Conservation (phyloP, 805 yeast species). For the Pichia nakasei region DNA sequence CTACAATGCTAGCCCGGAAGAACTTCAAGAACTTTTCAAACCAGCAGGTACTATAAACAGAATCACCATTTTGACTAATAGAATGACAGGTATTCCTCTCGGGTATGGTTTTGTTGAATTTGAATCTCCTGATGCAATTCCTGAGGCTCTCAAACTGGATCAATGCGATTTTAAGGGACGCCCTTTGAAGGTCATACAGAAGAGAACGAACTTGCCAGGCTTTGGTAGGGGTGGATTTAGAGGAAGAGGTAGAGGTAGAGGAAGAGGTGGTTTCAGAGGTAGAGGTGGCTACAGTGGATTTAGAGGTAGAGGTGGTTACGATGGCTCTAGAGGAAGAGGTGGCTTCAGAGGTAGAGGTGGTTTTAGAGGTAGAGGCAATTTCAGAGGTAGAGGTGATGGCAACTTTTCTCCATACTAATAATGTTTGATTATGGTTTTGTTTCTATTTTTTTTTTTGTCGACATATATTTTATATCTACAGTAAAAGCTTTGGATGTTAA, state of each 20-base stretch:
- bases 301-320: constrained; percentile 31
- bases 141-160: constrained; percentile 53
- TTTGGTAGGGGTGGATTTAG: constrained; percentile 34
- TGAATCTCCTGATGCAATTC: constrained; percentile 54
- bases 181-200: constrained; percentile 62
- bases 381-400: constrained; percentile 5
- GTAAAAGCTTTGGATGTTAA: too few species aligned
- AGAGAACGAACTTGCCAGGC: constrained; percentile 79
- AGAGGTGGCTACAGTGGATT: constrained; percentile 21
- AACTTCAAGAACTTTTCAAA: constrained; percentile 65
- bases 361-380: constrained; percentile 27
- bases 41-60: constrained; percentile 67
- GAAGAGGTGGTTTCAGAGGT: constrained; percentile 27
- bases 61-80: constrained; percentile 68
- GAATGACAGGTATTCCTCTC: constrained; percentile 70
- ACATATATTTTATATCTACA: too few species aligned
- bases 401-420: constrained; percentile 20
- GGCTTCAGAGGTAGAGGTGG: constrained; percentile 34
- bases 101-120: constrained; percentile 87
- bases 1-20: constrained; percentile 69
- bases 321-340: constrained; percentile 14
- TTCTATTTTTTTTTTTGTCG: too few species aligned
- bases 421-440: too few species aligned
- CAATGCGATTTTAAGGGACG: constrained; percentile 63
- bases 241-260: constrained; percentile 23